These are phyloP conservation scores for Aphanomyces cochlioides DNA, from an alignment of 352 stramenopile species.

Conservation along the genomic window DNA sequence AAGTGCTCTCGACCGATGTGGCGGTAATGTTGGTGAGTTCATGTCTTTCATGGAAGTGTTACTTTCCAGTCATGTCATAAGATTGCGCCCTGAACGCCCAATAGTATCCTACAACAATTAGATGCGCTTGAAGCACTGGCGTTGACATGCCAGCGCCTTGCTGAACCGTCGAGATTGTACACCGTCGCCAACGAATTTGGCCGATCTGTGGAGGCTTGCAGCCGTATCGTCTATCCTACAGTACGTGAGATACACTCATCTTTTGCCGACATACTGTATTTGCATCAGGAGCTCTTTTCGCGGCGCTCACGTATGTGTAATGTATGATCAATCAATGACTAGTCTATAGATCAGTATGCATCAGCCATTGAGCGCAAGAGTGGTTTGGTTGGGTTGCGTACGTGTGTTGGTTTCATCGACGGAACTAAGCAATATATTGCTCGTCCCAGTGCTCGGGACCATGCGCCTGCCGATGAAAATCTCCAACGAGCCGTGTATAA, in stretches of 20 bases:
- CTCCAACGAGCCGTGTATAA: conserved; percentile 25
- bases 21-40: too few relatives aligned
- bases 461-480: not conserved
- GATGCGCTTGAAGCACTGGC: conserved; percentile 8
- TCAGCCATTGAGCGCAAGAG: conserved; percentile 6
- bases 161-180: conserved; percentile 2
- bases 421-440: conserved; percentile 27
- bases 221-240: not conserved
- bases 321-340: too few relatives aligned
- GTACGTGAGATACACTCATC: not conserved
- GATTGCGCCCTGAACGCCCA: too few relatives aligned
- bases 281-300: not conserved
- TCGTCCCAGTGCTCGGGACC: conserved; percentile 1
- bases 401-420: conserved; percentile 31
- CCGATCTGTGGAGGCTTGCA: conserved; percentile 7
- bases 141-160: not conserved
- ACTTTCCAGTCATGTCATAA: too few relatives aligned
- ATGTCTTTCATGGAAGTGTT: too few relatives aligned
- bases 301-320: not conserved
- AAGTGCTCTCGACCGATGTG: too few relatives aligned
- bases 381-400: not conserved
- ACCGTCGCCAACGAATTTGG: conserved; percentile 20
- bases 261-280: not conserved
- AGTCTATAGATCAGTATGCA: conserved; percentile 2
- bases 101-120: too few relatives aligned